Conservation (phyloP, 371 early-diverging fungal species). For the Smittium culicis region DNA sequence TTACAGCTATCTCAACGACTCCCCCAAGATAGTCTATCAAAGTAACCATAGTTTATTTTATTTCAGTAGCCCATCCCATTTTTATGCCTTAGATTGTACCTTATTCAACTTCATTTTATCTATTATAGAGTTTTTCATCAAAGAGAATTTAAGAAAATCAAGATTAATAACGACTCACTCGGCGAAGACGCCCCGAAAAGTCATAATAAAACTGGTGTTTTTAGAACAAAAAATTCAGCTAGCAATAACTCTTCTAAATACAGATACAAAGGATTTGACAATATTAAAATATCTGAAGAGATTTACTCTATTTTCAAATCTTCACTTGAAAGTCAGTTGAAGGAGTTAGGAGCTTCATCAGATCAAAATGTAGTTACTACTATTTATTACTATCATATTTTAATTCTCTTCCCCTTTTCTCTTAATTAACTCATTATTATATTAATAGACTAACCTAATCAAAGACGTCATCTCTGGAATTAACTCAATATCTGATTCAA, state of each 20-base stretch:
- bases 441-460: background rate
- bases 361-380: background rate
- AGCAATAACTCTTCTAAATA: background rate
- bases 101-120: background rate
- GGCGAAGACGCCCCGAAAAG: background rate
- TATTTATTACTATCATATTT: background rate
- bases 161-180: background rate
- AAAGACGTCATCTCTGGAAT: background rate
- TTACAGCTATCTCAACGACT: background rate
- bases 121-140: conserved; percentile 6
- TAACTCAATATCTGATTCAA: background rate
- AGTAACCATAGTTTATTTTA: background rate
- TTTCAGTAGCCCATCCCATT: no score
- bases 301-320: background rate
- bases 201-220: background rate
- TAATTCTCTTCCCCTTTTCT: background rate
- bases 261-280: conserved; percentile 1
- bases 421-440: background rate
- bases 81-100: no score
- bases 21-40: background rate
- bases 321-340: background rate
- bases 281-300: background rate
- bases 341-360: background rate
- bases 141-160: conserved; percentile 3
- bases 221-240: background rate